phyloP scores from a whole-genome alignment of 805 yeast species.

The Scheffersomyces amazonensis region DNA sequence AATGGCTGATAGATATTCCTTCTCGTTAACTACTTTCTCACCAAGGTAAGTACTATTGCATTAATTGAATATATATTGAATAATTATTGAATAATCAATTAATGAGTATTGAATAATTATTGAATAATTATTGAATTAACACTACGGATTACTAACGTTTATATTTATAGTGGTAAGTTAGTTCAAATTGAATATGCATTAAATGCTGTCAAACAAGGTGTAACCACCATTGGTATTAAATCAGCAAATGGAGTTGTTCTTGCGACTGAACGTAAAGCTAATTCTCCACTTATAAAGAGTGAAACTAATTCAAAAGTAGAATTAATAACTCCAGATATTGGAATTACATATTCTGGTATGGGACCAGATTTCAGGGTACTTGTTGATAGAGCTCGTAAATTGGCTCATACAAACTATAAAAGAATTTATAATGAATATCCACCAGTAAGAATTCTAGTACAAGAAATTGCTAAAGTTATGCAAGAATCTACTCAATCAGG shows the following conservation, averaged over 20 bases:
- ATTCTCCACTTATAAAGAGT: slow-evolving; percentile 70
- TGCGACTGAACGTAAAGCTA: slow-evolving; percentile 92
- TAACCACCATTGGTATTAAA: slow-evolving; percentile 88
- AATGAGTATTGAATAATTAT: too few species aligned
- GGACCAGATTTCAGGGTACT: slow-evolving; percentile 97
- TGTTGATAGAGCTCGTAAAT: slow-evolving; percentile 89
- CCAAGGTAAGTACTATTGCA: slow-evolving; percentile 67
- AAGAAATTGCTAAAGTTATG: slow-evolving; percentile 93
- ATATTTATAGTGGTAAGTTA: slow-evolving; percentile 75
- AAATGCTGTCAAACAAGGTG: slow-evolving; percentile 97
- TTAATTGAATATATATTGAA: slow-evolving; percentile 4
- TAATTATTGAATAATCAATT: slow-evolving; percentile 7
- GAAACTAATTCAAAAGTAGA: slow-evolving; percentile 79
- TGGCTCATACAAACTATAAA: slow-evolving; percentile 89
- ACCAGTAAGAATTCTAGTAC: slow-evolving; percentile 89
- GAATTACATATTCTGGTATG: slow-evolving; percentile 97
- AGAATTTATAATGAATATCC: slow-evolving; percentile 95
- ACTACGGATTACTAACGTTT: too few species aligned
- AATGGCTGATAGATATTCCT: slow-evolving; percentile 97
- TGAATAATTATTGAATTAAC: too few species aligned
- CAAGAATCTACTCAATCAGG: slow-evolving; percentile 99
- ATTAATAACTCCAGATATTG: slow-evolving; percentile 88
- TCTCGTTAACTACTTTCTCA: slow-evolving; percentile 94
- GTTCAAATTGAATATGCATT: slow-evolving; percentile 97
- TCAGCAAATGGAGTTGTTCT: slow-evolving; percentile 95